Conservation (phyloP, 805 yeast genomes). For the Yamadazyma takamatsuzukensis region DNA sequence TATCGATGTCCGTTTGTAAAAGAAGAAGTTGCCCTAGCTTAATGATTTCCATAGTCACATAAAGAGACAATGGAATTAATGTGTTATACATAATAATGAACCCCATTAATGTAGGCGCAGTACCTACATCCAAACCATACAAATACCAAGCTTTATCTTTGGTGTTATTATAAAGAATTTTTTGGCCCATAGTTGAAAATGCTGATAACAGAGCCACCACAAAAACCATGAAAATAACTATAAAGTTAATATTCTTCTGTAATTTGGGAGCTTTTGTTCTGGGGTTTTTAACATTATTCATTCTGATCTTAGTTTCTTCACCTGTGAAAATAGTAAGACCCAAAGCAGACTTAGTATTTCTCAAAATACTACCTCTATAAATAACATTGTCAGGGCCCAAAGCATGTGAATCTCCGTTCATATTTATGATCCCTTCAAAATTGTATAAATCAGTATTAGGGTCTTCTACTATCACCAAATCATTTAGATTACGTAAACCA, state of each 20-base stretch:
- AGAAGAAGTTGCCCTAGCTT: slow-evolving; percentile 81
- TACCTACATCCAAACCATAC: slow-evolving; percentile 67
- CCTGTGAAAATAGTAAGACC: slow-evolving; percentile 93
- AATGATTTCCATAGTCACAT: slow-evolving; percentile 94
- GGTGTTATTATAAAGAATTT: slow-evolving; percentile 43
- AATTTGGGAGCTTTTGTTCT: slow-evolving; percentile 91
- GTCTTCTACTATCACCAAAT: slow-evolving; percentile 71
- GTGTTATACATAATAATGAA: slow-evolving; percentile 97
- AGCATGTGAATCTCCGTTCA: slow-evolving; percentile 46
- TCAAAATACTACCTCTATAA: slow-evolving; percentile 83
- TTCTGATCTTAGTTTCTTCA: slow-evolving; percentile 91
- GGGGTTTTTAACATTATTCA: slow-evolving; percentile 90
- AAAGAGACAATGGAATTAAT: slow-evolving; percentile 87
- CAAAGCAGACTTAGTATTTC: slow-evolving; percentile 72
- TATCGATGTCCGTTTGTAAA: slow-evolving; percentile 87
- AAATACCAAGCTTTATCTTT: slow-evolving; percentile 67
- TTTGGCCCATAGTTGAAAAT: slow-evolving; percentile 78
- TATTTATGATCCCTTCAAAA: slow-evolving; percentile 71
- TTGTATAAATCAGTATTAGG: slow-evolving; percentile 90
- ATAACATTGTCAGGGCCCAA: slow-evolving; percentile 78
- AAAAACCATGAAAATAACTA: slow-evolving; percentile 83
- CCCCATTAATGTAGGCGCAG: slow-evolving; percentile 89
- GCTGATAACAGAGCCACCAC: slow-evolving; percentile 73
- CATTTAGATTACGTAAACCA: slow-evolving; percentile 47
- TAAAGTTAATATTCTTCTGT: slow-evolving; percentile 75